phyloP scores from a whole-genome alignment of 2,329 filamentous ascomycete species.

The Cordyceps tenuipes region DNA sequence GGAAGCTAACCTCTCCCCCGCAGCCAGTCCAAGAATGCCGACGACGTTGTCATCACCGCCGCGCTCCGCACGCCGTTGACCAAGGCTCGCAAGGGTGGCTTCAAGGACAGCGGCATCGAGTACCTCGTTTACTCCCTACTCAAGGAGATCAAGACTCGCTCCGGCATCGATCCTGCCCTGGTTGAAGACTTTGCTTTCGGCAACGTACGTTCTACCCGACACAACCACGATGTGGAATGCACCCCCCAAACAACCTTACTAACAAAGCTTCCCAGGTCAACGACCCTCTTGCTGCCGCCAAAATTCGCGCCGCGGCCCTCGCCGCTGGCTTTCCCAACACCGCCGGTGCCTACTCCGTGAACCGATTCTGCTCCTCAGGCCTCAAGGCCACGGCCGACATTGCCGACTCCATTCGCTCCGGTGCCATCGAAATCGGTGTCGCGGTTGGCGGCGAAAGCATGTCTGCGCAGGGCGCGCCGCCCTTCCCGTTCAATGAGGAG shows the following conservation, averaged over 20 bases:
- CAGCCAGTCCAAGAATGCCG: constrained; percentile 85
- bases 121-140: constrained; percentile 76
- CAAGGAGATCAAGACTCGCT: constrained; percentile 63
- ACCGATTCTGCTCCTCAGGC: constrained; percentile 96
- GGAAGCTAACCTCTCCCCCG: constrained; percentile 7
- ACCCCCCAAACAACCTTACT: background rate
- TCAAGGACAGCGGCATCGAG: constrained; percentile 91
- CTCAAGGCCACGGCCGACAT: constrained; percentile 95
- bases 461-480: constrained; percentile 62
- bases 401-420: constrained; percentile 72
- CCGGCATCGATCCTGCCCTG: constrained; percentile 68
- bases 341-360: constrained; percentile 69
- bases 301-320: constrained; percentile 77
- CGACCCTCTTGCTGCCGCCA: constrained; percentile 81
- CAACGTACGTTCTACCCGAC: constrained; percentile 53
- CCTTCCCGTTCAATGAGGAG: constrained; percentile 70
- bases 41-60: constrained; percentile 94
- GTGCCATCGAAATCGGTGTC: constrained; percentile 79
- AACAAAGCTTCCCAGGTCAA: constrained; percentile 49
- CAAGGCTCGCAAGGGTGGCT: constrained; percentile 83
- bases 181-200: constrained; percentile 88
- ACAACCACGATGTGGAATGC: too few species aligned
- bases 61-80: constrained; percentile 81
- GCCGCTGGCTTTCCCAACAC: constrained; percentile 94
- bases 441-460: constrained; percentile 87